Evolutionary conservation across 345 rosid species (phyloP).

Genomic region (Syzygium jambos): DNA sequence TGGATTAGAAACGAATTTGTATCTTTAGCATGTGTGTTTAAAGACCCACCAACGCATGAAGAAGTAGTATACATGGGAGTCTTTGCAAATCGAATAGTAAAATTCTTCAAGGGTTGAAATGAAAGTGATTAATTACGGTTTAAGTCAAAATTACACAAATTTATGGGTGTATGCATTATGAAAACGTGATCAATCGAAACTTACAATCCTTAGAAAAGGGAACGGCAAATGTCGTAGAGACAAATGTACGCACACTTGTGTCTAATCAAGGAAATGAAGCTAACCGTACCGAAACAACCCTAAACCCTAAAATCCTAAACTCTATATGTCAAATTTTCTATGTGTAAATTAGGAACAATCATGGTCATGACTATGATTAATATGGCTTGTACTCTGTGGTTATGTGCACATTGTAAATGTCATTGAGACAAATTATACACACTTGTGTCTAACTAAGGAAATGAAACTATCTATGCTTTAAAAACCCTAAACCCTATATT

Average conservation of each 20-base stretch:
- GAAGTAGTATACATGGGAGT: neutral
- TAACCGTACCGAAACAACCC: neutral
- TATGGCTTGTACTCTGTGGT: neutral
- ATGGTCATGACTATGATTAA: neutral
- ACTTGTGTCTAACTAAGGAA: neutral
- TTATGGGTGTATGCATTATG: neutral
- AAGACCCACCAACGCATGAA: neutral
- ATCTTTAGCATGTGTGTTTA: neutral
- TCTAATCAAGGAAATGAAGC: neutral
- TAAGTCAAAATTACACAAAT: neutral
- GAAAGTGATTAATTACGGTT: neutral
- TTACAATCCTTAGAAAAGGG: neutral
- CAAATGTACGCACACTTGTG: neutral
- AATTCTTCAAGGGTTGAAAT: neutral
- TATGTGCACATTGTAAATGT: neutral
- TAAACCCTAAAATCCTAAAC: neutral
- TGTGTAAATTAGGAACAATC: neutral
- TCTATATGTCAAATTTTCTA: neutral
- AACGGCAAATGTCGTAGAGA: neutral
- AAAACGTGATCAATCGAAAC: neutral
- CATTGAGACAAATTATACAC: neutral
- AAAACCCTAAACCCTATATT: neutral
- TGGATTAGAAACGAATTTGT: neutral
- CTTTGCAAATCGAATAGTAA: neutral
- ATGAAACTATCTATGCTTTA: neutral